Conservation (phyloP, 129 eudicot species). For the Artemisia argyi region DNA sequence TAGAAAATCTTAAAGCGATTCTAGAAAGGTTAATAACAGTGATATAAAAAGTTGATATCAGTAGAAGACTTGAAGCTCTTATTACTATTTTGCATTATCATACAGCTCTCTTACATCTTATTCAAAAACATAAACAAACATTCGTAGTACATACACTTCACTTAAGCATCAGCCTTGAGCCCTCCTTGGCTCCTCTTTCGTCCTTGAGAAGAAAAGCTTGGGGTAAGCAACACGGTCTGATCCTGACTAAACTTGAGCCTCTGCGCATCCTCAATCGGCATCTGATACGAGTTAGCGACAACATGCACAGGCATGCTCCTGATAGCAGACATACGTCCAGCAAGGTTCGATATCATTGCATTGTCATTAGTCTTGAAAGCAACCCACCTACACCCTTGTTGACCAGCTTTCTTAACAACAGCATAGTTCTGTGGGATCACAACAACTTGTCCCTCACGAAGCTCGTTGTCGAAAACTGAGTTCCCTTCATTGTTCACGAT, state of each 20-base stretch:
- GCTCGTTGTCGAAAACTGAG: conserved; percentile 52
- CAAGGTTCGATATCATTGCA: conserved; percentile 56
- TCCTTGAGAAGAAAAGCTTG: not conserved
- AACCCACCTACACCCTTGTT: conserved; percentile 60
- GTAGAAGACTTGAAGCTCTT: not conserved
- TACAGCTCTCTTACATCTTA: not conserved
- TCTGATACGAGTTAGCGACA: conserved; percentile 50
- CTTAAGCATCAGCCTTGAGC: not conserved
- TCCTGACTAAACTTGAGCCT: not conserved
- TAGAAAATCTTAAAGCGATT: no score
- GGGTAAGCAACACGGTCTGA: not conserved
- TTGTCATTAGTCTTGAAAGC: conserved; percentile 68
- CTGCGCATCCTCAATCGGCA: conserved; percentile 51
- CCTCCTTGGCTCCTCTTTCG: not conserved
- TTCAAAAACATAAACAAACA: not conserved
- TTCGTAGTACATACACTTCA: not conserved
- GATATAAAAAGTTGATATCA: no score
- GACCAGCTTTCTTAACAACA: conserved; percentile 52
- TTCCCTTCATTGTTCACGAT: conserved; percentile 60
- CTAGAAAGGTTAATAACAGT: no score
- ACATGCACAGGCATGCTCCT: conserved; percentile 57
- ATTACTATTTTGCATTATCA: not conserved
- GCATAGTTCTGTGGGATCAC: conserved; percentile 71
- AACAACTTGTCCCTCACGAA: conserved; percentile 53
- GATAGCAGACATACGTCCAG: conserved; percentile 65